Evolutionary conservation across 1,284 basidiomycete species (phyloP).

Genomic region (Cryptococcus jaspeensis): DNA sequence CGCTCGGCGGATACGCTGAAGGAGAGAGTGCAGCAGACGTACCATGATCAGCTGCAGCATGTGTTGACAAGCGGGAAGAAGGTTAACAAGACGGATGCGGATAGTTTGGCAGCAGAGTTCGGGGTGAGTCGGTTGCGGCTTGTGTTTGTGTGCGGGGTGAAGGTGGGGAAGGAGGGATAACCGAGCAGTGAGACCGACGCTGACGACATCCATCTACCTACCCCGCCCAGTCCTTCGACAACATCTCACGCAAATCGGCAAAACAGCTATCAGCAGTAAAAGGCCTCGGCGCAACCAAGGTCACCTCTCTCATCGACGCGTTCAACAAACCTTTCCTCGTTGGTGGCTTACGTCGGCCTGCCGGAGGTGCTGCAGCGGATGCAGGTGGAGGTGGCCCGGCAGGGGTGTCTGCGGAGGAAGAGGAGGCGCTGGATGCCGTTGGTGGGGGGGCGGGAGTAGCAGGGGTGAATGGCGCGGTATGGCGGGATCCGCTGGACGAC

Average conservation of each 20-base stretch:
- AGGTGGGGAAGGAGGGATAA: too few species aligned
- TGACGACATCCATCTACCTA: too few species aligned
- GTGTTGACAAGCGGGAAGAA: conserved; percentile 86
- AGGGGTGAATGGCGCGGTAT: conserved; percentile 16
- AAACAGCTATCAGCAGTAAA: conserved; percentile 79
- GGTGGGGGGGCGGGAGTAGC: too few species aligned
- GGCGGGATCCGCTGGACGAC: conserved; percentile 36
- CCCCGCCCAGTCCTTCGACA: conserved; percentile 79
- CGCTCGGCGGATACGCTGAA: conserved; percentile 92
- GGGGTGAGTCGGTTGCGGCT: conserved; percentile 62
- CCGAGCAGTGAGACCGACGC: too few species aligned
- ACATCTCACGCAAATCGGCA: conserved; percentile 68
- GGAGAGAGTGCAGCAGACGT: conserved; percentile 86
- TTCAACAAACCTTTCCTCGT: conserved; percentile 55
- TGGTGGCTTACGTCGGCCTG: conserved; percentile 25
- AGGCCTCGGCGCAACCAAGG: conserved; percentile 93
- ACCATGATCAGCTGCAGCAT: conserved; percentile 75
- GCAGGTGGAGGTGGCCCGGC: conserved; percentile 28
- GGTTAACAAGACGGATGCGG: conserved; percentile 96
- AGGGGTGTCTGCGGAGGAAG: conserved; percentile 10
- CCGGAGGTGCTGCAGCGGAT: conserved; percentile 17
- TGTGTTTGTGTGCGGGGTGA: neutral
- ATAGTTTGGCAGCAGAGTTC: conserved; percentile 87
- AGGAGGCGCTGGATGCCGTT: neutral
- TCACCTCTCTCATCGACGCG: conserved; percentile 60